These are phyloP conservation scores for Apodospora peruviana DNA, from an alignment of 495 filamentous ascomycete species.

Conservation along the genomic window DNA sequence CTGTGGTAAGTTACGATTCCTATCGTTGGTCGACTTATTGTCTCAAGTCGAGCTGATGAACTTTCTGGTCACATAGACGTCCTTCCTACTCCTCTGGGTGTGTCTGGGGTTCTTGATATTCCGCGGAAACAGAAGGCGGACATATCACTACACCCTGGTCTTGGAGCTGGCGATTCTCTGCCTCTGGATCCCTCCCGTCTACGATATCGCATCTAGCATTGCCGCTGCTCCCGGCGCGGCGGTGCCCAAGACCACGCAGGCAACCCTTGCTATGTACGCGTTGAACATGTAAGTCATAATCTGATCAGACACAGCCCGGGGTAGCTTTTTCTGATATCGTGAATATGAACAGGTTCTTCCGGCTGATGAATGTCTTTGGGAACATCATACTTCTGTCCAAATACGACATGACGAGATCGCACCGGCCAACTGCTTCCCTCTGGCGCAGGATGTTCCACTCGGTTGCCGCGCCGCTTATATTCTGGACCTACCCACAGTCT, in stretches of 20 bases:
- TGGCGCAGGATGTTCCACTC: conserved; percentile 11
- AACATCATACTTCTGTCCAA: conserved; percentile 17
- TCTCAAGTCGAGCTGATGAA: not conserved
- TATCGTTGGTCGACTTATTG: not conserved
- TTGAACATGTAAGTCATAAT: conserved; percentile 20
- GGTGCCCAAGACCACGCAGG: conserved; percentile 4
- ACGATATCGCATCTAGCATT: conserved; percentile 10
- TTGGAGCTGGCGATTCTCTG: conserved; percentile 25
- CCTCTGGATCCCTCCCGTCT: conserved; percentile 26
- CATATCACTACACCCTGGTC: conserved; percentile 14
- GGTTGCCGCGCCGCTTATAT: conserved; percentile 10
- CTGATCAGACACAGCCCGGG: not conserved
- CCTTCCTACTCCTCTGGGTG: conserved; percentile 25
- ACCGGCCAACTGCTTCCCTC: not conserved
- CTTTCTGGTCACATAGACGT: conserved; percentile 3
- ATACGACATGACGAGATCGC: conserved; percentile 15
- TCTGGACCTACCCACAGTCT: conserved; percentile 24
- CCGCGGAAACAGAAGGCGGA: conserved; percentile 10
- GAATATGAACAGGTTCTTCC: conserved; percentile 23
- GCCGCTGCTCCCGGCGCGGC: not conserved
- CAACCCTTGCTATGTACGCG: conserved; percentile 14
- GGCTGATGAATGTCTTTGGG: conserved; percentile 20
- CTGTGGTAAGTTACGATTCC: conserved; percentile 14
- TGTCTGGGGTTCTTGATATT: conserved; percentile 15
- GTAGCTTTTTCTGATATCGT: not conserved